Conservation (phyloP, 2,329 filamentous ascomycete genomes). For the Zymoseptoria brevis region DNA sequence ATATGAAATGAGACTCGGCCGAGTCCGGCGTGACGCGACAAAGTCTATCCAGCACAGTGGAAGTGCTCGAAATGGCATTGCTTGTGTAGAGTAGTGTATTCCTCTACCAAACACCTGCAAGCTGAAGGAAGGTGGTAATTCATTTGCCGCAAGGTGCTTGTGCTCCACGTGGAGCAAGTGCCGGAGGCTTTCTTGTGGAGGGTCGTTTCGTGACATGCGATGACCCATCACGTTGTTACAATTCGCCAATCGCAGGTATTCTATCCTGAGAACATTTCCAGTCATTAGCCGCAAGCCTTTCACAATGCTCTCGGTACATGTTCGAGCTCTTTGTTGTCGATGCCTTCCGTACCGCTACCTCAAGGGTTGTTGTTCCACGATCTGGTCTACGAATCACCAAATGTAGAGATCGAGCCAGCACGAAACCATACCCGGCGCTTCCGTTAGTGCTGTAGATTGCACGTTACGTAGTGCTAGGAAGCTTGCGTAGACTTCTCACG, state of each 20-base stretch:
- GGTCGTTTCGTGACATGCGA: not conserved
- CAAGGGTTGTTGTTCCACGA: not conserved
- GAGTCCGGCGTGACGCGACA: not conserved
- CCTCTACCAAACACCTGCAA: not conserved
- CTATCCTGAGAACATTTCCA: too few relatives aligned
- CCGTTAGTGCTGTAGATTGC: not conserved
- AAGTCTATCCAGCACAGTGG: not conserved
- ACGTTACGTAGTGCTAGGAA: too few relatives aligned
- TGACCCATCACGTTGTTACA: not conserved
- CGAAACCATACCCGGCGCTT: not conserved
- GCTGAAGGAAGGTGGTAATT: not conserved
- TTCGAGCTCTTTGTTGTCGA: too few relatives aligned
- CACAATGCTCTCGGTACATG: too few relatives aligned
- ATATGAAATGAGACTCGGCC: not conserved
- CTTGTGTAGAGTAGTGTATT: not conserved
- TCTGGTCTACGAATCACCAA: not conserved
- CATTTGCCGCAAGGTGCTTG: not conserved
- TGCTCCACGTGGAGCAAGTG: not conserved
- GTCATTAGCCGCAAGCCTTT: too few relatives aligned
- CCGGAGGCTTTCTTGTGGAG: not conserved
- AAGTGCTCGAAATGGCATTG: not conserved
- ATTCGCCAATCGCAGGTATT: not conserved
- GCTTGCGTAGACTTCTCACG: not conserved
- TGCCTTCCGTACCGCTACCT: too few relatives aligned
- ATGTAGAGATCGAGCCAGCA: not conserved